These are phyloP conservation scores for Coleophoma crateriformis DNA, from an alignment of 2,329 filamentous ascomycete genomes.

Conservation along the genomic window DNA sequence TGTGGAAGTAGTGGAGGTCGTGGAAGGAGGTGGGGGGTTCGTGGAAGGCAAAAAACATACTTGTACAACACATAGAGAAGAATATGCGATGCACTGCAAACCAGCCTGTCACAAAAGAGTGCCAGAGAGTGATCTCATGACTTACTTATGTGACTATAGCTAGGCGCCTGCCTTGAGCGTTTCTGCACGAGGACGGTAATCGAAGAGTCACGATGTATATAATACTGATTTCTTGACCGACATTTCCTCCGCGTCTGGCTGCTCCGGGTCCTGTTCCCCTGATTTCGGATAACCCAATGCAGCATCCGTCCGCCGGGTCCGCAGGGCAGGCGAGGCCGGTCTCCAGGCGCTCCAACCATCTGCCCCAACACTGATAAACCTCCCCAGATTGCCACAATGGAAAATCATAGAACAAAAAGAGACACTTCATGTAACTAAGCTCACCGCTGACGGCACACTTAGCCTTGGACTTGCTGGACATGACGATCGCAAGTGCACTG, in stretches of 20 bases:
- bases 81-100: background rate
- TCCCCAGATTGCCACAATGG: no score
- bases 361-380: no score
- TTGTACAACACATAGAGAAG: constrained; percentile 21
- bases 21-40: background rate
- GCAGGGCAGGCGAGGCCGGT: no score
- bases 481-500: no score
- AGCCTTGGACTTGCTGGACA: no score
- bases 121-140: no score
- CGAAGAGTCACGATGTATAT: background rate
- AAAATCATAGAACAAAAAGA: no score
- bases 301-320: background rate
- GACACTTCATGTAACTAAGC: no score
- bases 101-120: background rate
- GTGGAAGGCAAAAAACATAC: constrained; percentile 1
- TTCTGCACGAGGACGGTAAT: no score
- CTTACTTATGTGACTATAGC: background rate
- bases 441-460: no score
- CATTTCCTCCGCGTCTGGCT: background rate
- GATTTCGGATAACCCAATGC: background rate
- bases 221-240: background rate
- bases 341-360: no score
- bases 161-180: no score
- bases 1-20: constrained; percentile 60
- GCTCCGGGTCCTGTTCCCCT: background rate